Percentiles rank a stretch among this genome's conserved stretches.
phyloP scores from a whole-genome alignment of 345 rosid genomes.

The Gossypium anomalum region DNA sequence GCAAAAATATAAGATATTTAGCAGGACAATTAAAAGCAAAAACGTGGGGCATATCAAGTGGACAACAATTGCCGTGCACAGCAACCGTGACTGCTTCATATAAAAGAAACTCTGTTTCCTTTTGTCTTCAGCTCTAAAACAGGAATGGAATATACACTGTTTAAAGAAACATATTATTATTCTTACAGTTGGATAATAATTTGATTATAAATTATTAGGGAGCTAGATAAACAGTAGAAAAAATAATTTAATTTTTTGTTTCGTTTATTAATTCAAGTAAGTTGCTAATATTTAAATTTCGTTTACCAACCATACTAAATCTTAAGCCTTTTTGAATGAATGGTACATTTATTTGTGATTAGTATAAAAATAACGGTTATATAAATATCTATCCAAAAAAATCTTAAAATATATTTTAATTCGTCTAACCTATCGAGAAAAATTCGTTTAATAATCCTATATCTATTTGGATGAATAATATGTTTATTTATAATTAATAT shows the following conservation, averaged over 20 bases:
- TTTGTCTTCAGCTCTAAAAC: neutral
- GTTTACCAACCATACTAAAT: no score
- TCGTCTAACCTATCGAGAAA: no score
- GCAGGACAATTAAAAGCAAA: neutral
- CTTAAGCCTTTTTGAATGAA: no score
- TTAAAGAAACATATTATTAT: neutral
- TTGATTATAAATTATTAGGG: neutral
- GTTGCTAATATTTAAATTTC: no score
- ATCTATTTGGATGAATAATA: no score
- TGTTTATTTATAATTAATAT: no score
- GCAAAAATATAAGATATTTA: neutral
- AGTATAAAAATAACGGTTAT: fast-evolving
- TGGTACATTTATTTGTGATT: fast-evolving
- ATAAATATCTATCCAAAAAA: no score
- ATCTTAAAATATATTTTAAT: no score
- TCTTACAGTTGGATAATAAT: neutral
- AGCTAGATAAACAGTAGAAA: no score
- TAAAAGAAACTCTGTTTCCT: neutral
- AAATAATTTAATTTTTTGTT: no score
- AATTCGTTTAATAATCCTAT: no score
- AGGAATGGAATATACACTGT: conserved; percentile 26
- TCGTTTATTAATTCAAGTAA: no score
- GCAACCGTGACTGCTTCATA: conserved; percentile 4
- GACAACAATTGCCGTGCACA: neutral
- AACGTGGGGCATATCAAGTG: neutral